Evolutionary conservation across 257 asterid species (phyloP).

Genomic region (Eustoma russellianum): DNA sequence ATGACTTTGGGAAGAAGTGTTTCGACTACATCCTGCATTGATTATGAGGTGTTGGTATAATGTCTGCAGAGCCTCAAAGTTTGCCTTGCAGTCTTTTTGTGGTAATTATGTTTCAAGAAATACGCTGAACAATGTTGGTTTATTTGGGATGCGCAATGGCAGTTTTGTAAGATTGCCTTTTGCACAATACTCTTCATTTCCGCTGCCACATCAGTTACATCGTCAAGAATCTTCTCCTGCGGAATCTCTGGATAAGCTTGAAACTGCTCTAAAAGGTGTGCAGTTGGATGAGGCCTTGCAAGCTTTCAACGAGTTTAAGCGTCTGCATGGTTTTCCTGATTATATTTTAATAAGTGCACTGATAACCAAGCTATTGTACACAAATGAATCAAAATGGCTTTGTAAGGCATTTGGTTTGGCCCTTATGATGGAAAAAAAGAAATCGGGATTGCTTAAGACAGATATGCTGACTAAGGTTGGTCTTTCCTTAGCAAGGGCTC

Average conservation of each 20-base stretch:
- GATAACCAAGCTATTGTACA: slow-evolving; percentile 55
- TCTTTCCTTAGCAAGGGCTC: slow-evolving; percentile 66
- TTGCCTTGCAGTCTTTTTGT: slow-evolving; percentile 16
- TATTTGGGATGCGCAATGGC: slow-evolving; percentile 8
- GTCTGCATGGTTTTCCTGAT: slow-evolving; percentile 58
- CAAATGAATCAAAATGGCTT: slow-evolving; percentile 48
- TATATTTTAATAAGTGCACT: slow-evolving; percentile 31
- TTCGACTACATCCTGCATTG: slow-evolving; percentile 7
- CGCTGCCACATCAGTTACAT: slow-evolving; percentile 22
- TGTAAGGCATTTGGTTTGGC: slow-evolving; percentile 50
- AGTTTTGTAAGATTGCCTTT: slow-evolving; percentile 2
- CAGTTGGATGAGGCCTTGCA: slow-evolving; percentile 62
- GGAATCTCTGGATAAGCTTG: slow-evolving; percentile 44
- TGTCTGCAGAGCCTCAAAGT: not conserved
- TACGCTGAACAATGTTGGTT: slow-evolving; percentile 7
- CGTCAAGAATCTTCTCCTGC: slow-evolving; percentile 29
- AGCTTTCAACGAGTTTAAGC: slow-evolving; percentile 47
- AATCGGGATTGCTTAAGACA: slow-evolving; percentile 31
- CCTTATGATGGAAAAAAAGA: slow-evolving; percentile 40
- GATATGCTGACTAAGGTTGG: slow-evolving; percentile 49
- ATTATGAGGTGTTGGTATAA: slow-evolving; percentile 8
- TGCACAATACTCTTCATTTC: slow-evolving; percentile 19
- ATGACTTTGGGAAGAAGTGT: not conserved
- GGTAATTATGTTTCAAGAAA: slow-evolving; percentile 14
- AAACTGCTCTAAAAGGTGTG: slow-evolving; percentile 51